phyloP scores from a whole-genome alignment of 2,329 filamentous ascomycete species.

The Lasiodiplodia gonubiensis region DNA sequence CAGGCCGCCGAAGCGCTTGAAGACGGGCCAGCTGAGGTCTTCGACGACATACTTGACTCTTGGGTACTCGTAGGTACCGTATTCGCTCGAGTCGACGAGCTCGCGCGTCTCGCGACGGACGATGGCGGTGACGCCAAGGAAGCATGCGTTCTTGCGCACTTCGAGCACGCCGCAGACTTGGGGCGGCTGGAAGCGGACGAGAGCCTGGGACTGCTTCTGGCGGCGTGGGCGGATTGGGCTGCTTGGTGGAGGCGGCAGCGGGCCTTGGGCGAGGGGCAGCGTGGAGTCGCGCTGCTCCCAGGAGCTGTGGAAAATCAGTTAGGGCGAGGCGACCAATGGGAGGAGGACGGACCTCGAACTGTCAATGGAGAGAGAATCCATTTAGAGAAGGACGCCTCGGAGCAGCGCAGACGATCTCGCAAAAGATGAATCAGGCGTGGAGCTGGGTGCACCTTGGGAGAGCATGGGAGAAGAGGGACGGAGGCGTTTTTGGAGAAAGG shows the following conservation, averaged over 20 bases:
- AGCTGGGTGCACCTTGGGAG: slow-evolving; percentile 6
- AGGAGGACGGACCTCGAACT: slow-evolving; percentile 16
- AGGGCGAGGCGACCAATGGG: slow-evolving; percentile 13
- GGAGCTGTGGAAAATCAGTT: slow-evolving; percentile 18
- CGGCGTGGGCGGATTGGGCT: neutral
- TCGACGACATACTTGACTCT: slow-evolving; percentile 20
- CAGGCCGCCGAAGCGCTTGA: slow-evolving; percentile 24
- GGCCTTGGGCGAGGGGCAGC: slow-evolving; percentile 14
- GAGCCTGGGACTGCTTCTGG: neutral
- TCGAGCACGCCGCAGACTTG: slow-evolving; percentile 18
- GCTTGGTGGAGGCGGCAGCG: slow-evolving; percentile 10
- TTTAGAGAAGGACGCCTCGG: neutral
- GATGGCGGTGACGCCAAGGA: slow-evolving; percentile 24
- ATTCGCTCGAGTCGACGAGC: slow-evolving; percentile 4
- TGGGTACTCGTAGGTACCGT: slow-evolving; percentile 10
- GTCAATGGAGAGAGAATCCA: slow-evolving; percentile 14
- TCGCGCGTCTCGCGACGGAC: slow-evolving; percentile 10
- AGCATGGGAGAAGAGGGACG: slow-evolving; percentile 2
- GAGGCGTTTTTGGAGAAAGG: neutral
- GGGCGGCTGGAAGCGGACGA: slow-evolving; percentile 16
- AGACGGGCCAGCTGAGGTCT: slow-evolving; percentile 16
- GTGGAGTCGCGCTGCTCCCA: slow-evolving; percentile 6
- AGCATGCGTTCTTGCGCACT: slow-evolving; percentile 15
- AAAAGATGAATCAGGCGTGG: slow-evolving; percentile 1
- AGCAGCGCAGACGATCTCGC: slow-evolving; percentile 5